phyloP scores from a whole-genome alignment of 2,329 filamentous ascomycete genomes.

The Lecanicillium sp. region DNA sequence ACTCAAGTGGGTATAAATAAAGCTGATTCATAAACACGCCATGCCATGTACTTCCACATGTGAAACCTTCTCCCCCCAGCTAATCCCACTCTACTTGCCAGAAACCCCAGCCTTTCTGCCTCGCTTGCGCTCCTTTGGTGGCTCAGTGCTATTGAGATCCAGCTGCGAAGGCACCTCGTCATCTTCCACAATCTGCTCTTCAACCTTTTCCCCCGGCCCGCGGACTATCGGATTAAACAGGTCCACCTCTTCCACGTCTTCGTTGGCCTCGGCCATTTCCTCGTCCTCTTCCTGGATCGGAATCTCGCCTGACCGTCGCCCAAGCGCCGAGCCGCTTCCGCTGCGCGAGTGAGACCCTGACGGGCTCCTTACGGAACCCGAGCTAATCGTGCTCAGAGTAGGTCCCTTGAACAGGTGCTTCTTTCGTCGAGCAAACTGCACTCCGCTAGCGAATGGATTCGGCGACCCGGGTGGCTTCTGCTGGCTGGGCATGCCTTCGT shows the following conservation, averaged over 20 bases:
- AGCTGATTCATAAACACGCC: no score
- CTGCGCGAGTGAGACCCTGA: constrained; percentile 41
- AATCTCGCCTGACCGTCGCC: constrained; percentile 64
- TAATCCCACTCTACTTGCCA: no score
- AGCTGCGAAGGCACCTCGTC: constrained; percentile 20
- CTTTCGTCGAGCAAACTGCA: constrained; percentile 76
- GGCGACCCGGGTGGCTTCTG: constrained; percentile 41
- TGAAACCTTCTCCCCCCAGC: no score
- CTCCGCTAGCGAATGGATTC: constrained; percentile 51
- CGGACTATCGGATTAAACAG: constrained; percentile 44
- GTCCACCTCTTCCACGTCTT: constrained; percentile 51
- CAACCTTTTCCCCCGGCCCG: constrained; percentile 33
- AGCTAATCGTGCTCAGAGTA: constrained; percentile 45
- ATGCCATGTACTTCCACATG: no score
- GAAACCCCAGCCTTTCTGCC: no score
- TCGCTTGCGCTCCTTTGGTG: no score
- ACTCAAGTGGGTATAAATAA: no score
- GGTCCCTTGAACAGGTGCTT: constrained; percentile 77
- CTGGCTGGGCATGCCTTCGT: constrained; percentile 46
- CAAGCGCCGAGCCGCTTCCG: constrained; percentile 54
- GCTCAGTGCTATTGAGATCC: constrained; percentile 7
- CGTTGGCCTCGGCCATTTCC: constrained; percentile 41
- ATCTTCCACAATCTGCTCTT: constrained; percentile 39
- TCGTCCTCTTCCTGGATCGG: constrained; percentile 63
- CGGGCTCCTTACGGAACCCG: constrained; percentile 23